A percentile compares a stretch with the other conserved stretches of the same genome.
Conservation (phyloP, 345 rosid species). For the Melaleuca alternifolia region DNA sequence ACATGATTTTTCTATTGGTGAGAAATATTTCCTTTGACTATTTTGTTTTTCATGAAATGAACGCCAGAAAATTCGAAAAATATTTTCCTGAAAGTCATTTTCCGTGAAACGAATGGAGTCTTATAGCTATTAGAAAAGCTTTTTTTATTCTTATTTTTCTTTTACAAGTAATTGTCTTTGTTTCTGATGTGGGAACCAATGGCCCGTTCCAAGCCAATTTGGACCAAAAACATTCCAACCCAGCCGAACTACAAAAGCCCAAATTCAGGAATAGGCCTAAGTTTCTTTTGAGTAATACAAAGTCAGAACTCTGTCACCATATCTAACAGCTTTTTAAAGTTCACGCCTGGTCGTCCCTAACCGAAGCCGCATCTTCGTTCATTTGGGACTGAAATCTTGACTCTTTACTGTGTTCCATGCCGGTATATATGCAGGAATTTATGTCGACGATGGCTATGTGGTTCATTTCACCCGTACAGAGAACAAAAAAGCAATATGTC, state of each 20-base stretch:
- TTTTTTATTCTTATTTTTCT: too few relatives aligned
- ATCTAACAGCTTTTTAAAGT: neutral
- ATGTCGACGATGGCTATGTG: neutral
- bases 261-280: neutral
- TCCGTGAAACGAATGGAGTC: too few relatives aligned
- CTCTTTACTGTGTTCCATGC: neutral
- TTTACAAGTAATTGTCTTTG: neutral
- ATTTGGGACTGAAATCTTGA: neutral
- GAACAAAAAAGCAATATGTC: neutral
- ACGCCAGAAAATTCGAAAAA: too few relatives aligned
- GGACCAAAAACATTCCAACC: neutral
- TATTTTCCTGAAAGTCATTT: too few relatives aligned
- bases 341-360: neutral
- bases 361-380: neutral
- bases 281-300: constrained; percentile 1
- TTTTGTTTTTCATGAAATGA: too few relatives aligned
- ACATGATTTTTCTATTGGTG: too few relatives aligned
- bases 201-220: neutral
- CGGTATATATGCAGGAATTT: neutral
- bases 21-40: too few relatives aligned
- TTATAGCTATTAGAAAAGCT: neutral
- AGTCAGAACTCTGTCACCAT: neutral
- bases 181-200: neutral
- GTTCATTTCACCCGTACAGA: neutral
- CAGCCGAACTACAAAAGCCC: neutral